These are phyloP conservation scores for Thinopyrum elongatum DNA, from an alignment of 176 grass and related monocot species.

Conservation along the genomic window DNA sequence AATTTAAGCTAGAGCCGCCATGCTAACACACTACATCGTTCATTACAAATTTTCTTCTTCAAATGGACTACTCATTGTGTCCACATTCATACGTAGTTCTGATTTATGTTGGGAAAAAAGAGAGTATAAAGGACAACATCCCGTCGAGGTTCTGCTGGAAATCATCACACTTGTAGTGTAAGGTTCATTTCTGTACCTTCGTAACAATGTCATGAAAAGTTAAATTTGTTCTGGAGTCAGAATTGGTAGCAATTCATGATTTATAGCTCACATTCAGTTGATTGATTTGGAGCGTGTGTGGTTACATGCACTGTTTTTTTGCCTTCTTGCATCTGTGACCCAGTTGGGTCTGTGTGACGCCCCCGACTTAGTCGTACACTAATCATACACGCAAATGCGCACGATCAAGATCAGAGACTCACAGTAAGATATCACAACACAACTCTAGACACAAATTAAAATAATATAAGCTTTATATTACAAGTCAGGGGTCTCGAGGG, in stretches of 20 bases:
- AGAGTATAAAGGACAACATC: neutral
- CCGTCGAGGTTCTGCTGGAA: neutral
- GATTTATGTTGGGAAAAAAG: conserved; percentile 14
- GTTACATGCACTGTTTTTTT: no score
- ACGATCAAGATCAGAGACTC: no score
- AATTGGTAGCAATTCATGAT: neutral
- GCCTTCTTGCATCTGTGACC: no score
- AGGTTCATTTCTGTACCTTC: neutral
- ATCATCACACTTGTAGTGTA: neutral
- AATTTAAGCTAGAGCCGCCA: conserved; percentile 3
- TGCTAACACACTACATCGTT: conserved; percentile 26
- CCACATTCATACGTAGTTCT: neutral
- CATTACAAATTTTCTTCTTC: neutral
- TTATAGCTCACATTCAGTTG: neutral
- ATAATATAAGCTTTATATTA: no score
- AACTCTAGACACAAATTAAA: no score
- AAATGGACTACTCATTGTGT: neutral
- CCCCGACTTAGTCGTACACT: no score
- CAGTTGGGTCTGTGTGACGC: no score
- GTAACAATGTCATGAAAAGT: neutral
- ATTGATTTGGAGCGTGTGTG: neutral
- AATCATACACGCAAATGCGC: no score
- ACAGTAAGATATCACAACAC: no score
- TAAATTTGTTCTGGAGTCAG: neutral
- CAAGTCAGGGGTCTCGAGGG: no score